Conservation (phyloP, 2,329 filamentous ascomycete genomes). For the Trichoderma brevicompactum region DNA sequence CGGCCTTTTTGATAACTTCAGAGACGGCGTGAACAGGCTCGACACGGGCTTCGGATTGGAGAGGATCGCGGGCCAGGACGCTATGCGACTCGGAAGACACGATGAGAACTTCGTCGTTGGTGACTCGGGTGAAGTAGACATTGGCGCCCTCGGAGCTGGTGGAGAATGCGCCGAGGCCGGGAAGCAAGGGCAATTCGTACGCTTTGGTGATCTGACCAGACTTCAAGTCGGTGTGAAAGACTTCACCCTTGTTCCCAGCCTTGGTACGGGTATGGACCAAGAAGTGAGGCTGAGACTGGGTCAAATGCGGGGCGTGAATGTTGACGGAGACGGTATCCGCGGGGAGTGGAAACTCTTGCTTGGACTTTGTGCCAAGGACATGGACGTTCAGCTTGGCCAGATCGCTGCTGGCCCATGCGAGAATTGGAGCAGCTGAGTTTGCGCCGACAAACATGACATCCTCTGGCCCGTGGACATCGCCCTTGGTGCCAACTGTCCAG, state of each 20-base stretch:
- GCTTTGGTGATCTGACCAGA: slow-evolving; percentile 71
- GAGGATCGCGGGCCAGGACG: slow-evolving; percentile 74
- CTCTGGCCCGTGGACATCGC: slow-evolving; percentile 66
- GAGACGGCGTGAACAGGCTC: slow-evolving; percentile 71
- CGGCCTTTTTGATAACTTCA: slow-evolving; percentile 76
- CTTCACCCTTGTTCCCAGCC: slow-evolving; percentile 76
- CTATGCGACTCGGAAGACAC: slow-evolving; percentile 77
- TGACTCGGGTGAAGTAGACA: slow-evolving; percentile 86
- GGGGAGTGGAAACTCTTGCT: slow-evolving; percentile 58
- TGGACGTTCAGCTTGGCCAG: slow-evolving; percentile 70
- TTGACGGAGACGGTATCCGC: slow-evolving; percentile 56
- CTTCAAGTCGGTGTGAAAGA: slow-evolving; percentile 81
- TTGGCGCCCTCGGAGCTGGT: slow-evolving; percentile 77
- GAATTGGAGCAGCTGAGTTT: slow-evolving; percentile 73
- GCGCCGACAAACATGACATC: slow-evolving; percentile 76
- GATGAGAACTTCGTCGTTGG: slow-evolving; percentile 72
- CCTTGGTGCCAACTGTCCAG: slow-evolving; percentile 72
- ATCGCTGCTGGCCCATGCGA: slow-evolving; percentile 73
- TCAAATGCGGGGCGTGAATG: slow-evolving; percentile 74
- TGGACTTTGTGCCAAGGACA: slow-evolving; percentile 65
- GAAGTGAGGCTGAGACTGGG: slow-evolving; percentile 78
- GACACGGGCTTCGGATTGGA: slow-evolving; percentile 52
- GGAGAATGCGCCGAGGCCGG: slow-evolving; percentile 75
- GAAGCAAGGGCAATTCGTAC: slow-evolving; percentile 75
- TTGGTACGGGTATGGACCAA: slow-evolving; percentile 78